Conservation (phyloP, 805 yeast genomes). For the Candida pseudofarinosa region DNA sequence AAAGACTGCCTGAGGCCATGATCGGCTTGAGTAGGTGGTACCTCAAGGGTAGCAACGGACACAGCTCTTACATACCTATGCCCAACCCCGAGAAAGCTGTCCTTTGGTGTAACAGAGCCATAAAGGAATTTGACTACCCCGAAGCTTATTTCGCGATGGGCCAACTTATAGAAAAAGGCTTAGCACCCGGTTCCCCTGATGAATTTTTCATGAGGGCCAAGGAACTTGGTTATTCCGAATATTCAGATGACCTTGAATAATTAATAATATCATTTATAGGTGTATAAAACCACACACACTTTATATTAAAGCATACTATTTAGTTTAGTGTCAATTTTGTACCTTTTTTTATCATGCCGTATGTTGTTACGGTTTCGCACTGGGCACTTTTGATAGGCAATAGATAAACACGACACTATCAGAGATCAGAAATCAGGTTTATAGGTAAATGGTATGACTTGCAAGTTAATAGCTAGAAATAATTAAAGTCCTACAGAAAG, state of each 20-base stretch:
- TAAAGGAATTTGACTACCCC: conserved; percentile 33
- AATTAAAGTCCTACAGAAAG: neutral
- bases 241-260: conserved; percentile 7
- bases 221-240: conserved; percentile 27
- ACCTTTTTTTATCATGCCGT: neutral
- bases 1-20: conserved; percentile 44
- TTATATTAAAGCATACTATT: too few relatives aligned
- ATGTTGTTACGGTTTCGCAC: neutral
- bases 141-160: conserved; percentile 42
- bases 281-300: neutral
- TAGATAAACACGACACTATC: neutral
- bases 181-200: conserved; percentile 21
- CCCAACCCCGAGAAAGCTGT: conserved; percentile 35
- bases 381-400: neutral
- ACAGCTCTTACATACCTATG: conserved; percentile 31
- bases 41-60: conserved; percentile 30
- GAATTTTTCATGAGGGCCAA: conserved; percentile 33
- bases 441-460: neutral
- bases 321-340: neutral
- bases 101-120: conserved; percentile 42
- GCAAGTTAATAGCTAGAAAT: neutral
- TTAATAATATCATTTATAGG: neutral
- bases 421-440: neutral
- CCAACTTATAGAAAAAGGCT: conserved; percentile 33
- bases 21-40: conserved; percentile 42